These are phyloP conservation scores for Tetracladium maxilliforme DNA, from an alignment of 2,329 filamentous ascomycete species.

Conservation along the genomic window DNA sequence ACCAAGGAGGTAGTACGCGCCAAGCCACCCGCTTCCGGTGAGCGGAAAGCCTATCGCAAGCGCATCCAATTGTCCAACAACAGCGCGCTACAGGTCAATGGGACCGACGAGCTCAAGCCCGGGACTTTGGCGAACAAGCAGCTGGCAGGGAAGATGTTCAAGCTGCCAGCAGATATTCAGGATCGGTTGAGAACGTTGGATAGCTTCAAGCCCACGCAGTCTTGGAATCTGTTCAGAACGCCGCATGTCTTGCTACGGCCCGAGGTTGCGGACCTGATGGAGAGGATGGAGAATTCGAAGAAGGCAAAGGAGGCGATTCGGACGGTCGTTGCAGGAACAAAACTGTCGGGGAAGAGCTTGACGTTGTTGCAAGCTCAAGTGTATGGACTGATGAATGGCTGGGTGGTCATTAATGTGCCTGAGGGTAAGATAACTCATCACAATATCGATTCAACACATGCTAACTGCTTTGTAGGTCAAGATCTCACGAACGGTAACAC, in stretches of 20 bases:
- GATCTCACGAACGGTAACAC: constrained; percentile 71
- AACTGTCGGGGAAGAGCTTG: constrained; percentile 74
- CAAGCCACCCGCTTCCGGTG: constrained; percentile 54
- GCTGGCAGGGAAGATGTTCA: constrained; percentile 51
- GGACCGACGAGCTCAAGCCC: constrained; percentile 44
- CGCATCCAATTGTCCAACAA: constrained; percentile 86
- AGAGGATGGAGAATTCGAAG: constrained; percentile 41
- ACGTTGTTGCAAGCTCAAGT: constrained; percentile 72
- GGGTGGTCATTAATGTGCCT: constrained; percentile 80
- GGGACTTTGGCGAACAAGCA: constrained; percentile 37
- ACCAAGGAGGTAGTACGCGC: constrained; percentile 22
- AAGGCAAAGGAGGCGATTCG: constrained; percentile 39
- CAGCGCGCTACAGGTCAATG: constrained; percentile 69
- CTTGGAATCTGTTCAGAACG: constrained; percentile 72
- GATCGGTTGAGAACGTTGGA: constrained; percentile 73
- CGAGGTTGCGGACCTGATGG: constrained; percentile 62
- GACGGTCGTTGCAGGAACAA: constrained; percentile 58
- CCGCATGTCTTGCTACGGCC: constrained; percentile 66
- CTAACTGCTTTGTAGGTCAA: constrained; percentile 37
- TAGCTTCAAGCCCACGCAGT: constrained; percentile 82
- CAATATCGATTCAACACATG: no score
- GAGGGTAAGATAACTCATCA: constrained; percentile 48
- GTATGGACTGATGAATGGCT: constrained; percentile 67
- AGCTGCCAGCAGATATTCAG: constrained; percentile 53
- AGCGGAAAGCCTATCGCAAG: constrained; percentile 78